These are phyloP conservation scores for Colletotrichum noveboracense DNA, from an alignment of 2,329 filamentous ascomycete genomes.

Conservation along the genomic window DNA sequence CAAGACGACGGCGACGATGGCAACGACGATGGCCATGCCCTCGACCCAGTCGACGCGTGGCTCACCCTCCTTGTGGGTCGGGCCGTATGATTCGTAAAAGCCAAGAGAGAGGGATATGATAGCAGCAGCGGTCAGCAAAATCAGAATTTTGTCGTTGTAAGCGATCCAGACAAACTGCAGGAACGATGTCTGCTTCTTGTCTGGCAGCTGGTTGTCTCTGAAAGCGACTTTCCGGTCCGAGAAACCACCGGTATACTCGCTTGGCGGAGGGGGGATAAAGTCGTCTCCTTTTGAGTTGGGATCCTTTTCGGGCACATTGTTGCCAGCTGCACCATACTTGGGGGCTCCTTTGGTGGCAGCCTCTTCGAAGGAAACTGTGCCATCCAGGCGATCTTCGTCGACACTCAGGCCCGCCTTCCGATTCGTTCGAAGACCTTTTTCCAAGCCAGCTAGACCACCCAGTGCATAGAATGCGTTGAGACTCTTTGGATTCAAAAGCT, in stretches of 20 bases:
- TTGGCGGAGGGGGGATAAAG: conserved; percentile 13
- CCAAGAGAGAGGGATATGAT: conserved; percentile 72
- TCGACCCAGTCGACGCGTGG: conserved; percentile 65
- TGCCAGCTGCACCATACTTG: conserved; percentile 36
- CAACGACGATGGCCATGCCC: conserved; percentile 65
- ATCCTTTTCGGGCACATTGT: conserved; percentile 32
- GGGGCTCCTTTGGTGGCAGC: conserved; percentile 46
- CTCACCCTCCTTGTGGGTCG: conserved; percentile 42
- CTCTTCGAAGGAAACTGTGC: conserved; percentile 72
- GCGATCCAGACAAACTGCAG: conserved; percentile 69
- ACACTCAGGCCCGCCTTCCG: conserved; percentile 68
- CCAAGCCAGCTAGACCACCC: conserved; percentile 74
- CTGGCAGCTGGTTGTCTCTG: conserved; percentile 63
- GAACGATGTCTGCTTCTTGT: conserved; percentile 64
- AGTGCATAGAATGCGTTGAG: conserved; percentile 76
- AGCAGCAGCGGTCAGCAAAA: conserved; percentile 72
- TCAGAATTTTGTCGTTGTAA: conserved; percentile 77
- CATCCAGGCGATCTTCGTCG: conserved; percentile 70
- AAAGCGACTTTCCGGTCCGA: conserved; percentile 64
- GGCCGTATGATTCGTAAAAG: conserved; percentile 68
- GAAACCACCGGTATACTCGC: conserved; percentile 28
- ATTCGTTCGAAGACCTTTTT: conserved; percentile 75
- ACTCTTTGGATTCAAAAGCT: conserved; percentile 82
- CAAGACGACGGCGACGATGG: conserved; percentile 65
- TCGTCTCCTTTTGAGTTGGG: conserved; percentile 21